Percentiles rank a stretch among this genome's conserved stretches.
These are phyloP conservation scores for Saururus chinensis DNA, from an alignment of 164 flowering plant genomes.

Conservation along the genomic window DNA sequence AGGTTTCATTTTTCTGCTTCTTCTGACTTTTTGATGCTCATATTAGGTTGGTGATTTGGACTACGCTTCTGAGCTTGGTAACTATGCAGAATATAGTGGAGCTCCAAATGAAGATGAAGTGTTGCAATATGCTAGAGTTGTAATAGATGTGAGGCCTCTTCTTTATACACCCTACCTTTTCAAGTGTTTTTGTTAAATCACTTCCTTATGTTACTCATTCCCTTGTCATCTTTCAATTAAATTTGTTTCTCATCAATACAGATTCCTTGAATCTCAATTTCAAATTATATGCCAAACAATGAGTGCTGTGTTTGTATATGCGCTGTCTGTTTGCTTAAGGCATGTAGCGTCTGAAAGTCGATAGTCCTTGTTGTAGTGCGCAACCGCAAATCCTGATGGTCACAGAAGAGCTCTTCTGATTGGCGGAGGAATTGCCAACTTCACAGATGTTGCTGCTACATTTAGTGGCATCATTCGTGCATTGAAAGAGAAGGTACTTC, in stretches of 20 bases:
- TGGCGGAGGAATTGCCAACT: constrained; percentile 92
- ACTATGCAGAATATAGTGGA: constrained; percentile 94
- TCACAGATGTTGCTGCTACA: constrained; percentile 91
- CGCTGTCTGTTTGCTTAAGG: too few species aligned
- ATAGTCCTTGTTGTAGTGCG: constrained; percentile 43
- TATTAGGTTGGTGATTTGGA: constrained; percentile 89
- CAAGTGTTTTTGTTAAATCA: background rate
- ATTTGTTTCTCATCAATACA: too few species aligned
- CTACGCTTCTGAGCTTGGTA: constrained; percentile 85
- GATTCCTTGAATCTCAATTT: too few species aligned
- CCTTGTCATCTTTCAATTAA: too few species aligned
- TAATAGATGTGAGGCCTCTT: constrained; percentile 57
- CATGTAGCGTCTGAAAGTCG: background rate
- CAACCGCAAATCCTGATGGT: constrained; percentile 77
- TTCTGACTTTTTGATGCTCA: background rate
- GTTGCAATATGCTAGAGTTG: constrained; percentile 86
- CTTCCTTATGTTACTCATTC: background rate
- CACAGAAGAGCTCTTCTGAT: constrained; percentile 80
- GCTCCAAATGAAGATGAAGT: constrained; percentile 97
- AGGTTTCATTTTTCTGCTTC: background rate
- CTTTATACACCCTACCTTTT: background rate
- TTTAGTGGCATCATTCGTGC: constrained; percentile 81
- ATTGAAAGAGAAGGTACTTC: constrained; percentile 22
- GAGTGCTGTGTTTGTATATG: too few species aligned
- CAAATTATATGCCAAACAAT: too few species aligned